Conservation (phyloP, 192 early-diverging fungal species). For the Backusella morwellensis region DNA sequence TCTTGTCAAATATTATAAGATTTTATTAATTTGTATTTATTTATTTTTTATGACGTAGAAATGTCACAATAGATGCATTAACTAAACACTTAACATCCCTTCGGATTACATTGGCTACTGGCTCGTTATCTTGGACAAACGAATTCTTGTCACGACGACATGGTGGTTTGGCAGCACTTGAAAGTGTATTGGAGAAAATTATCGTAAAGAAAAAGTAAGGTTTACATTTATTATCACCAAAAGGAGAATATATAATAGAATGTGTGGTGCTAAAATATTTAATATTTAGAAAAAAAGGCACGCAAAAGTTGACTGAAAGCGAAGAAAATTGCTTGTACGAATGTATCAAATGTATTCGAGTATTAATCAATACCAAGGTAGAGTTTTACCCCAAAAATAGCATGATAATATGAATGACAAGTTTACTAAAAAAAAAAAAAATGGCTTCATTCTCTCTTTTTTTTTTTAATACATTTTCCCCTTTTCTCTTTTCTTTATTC, state of each 20-base stretch:
- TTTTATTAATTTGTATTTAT: background rate
- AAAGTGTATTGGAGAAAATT: slow-evolving; percentile 44
- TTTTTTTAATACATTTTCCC: background rate
- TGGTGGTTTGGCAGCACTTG: slow-evolving; percentile 50
- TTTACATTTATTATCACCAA: slow-evolving; percentile 8
- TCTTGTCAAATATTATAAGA: background rate
- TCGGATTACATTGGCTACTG: slow-evolving; percentile 41
- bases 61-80: slow-evolving; percentile 36
- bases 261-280: slow-evolving; percentile 12
- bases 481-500: background rate
- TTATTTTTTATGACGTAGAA: slow-evolving; percentile 24
- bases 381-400: background rate
- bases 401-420: background rate
- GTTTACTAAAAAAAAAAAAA: slow-evolving; percentile 2
- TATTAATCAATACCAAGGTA: slow-evolving; percentile 51
- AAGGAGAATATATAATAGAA: slow-evolving; percentile 21
- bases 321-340: slow-evolving; percentile 47
- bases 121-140: slow-evolving; percentile 48
- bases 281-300: slow-evolving; percentile 11
- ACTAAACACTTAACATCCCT: slow-evolving; percentile 42
- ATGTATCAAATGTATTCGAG: slow-evolving; percentile 50
- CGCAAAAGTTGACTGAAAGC: slow-evolving; percentile 25
- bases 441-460: background rate
- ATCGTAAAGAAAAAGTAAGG: slow-evolving; percentile 36
- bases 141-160: slow-evolving; percentile 41